Evolutionary conservation across 164 flowering plant genomes (phyloP), one percentile per base, ranked within the genome.

Genomic region (Kalanchoe fedtschenkoi): DNA sequence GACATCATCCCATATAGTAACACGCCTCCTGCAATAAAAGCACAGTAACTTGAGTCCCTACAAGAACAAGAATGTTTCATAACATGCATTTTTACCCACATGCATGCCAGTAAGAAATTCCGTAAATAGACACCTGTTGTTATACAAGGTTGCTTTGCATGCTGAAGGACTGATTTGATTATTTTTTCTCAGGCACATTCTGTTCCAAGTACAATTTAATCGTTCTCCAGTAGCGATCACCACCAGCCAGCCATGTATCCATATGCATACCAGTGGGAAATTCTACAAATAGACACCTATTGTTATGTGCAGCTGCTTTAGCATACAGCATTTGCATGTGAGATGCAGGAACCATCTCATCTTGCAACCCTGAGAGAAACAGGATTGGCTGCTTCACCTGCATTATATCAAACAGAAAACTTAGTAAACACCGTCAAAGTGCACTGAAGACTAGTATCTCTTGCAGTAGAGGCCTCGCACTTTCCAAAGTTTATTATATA

Each of bases 221-320:
- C 3, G 93, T 74, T 66, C 77, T 83, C 99, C 97, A 95, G 71
- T 95, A 95, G 22, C 69, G 81, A 65, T 95, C 99, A 53, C 97
- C 99, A 71, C 97, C 99, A 69, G 83, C 53, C 57, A 85, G 65
- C 99, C 99, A 95, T 41, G 99, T 95, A 73, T 95, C 96, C 99
- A 95, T 95, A 66, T 95, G 99, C 97, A 87, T 91, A 60, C 99
- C 99, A 71, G 66, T 78, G 22, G 97, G 88, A 65, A 95, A 91
- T 9, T 88, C 97, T 41, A 87, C 83, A 75, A 88, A 88, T n/a
- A 29, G 55, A 66, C 97, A 84, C 6, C 60, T 67, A 30, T 53
- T 77, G 70, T 87, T 91, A 61, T 60, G 88, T 28, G 81, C 73
- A 56, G 91, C 87, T 68, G 97, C 99, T 75, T 86, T 91, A 22